phyloP scores from a whole-genome alignment of 2,329 filamentous ascomycete species.

The Penicillium sp. region DNA sequence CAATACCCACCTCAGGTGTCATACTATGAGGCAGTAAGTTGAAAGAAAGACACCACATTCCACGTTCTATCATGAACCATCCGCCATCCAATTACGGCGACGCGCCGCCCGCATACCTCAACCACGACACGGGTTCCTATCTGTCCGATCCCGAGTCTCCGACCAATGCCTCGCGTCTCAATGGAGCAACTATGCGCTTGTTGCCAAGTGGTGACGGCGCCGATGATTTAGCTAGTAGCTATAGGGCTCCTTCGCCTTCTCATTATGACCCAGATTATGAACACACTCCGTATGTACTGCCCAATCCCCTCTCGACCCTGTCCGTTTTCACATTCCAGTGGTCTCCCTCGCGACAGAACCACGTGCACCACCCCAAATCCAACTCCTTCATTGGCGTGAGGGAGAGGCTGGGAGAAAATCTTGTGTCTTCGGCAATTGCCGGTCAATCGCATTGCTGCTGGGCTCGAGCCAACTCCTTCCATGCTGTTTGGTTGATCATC shows the following conservation, averaged over 20 bases:
- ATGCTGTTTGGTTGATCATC: background rate
- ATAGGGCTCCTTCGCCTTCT: slow-evolving; percentile 26
- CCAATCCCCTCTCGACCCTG: slow-evolving; percentile 11
- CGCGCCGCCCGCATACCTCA: slow-evolving; percentile 43
- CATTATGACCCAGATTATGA: slow-evolving; percentile 27
- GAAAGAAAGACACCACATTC: slow-evolving; percentile 11
- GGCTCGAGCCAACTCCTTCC: background rate
- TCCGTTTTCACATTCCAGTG: slow-evolving; percentile 19
- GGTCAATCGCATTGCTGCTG: slow-evolving; percentile 2
- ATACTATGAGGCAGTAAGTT: slow-evolving; percentile 21
- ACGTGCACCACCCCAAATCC: slow-evolving; percentile 6
- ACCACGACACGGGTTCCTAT: slow-evolving; percentile 30
- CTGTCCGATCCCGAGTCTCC: slow-evolving; percentile 33
- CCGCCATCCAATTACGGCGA: slow-evolving; percentile 39
- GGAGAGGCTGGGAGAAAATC: background rate
- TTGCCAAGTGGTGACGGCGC: slow-evolving; percentile 41
- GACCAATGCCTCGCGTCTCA: slow-evolving; percentile 24
- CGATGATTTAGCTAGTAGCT: slow-evolving; percentile 28
- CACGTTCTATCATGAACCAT: slow-evolving; percentile 25
- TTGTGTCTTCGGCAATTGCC: background rate
- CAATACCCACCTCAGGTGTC: background rate
- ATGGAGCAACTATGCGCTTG: slow-evolving; percentile 46
- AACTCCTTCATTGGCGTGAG: slow-evolving; percentile 12
- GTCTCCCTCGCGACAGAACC: slow-evolving; percentile 25
- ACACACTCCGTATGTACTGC: slow-evolving; percentile 40